These are phyloP conservation scores for Candida namnaoensis DNA, from an alignment of 805 yeast genomes.

Conservation along the genomic window DNA sequence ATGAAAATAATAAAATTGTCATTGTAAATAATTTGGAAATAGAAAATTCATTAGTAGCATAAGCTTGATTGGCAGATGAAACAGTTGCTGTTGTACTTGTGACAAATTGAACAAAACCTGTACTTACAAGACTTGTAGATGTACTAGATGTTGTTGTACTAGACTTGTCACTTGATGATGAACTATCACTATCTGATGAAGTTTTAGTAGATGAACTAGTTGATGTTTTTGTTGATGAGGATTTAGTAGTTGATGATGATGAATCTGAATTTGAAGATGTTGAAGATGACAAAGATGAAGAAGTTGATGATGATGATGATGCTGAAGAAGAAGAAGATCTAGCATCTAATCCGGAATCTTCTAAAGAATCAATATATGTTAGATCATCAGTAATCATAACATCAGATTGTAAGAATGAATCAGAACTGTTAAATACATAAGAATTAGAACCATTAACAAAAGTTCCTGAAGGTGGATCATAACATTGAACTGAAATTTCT, in stretches of 20 bases:
- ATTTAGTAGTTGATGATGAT: constrained; percentile 1
- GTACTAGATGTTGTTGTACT: neutral
- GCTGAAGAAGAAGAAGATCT: constrained; percentile 19
- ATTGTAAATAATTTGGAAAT: too few species aligned
- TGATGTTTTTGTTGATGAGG: neutral
- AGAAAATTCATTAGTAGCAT: too few species aligned
- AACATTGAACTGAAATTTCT: constrained; percentile 54
- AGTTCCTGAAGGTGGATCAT: constrained; percentile 60
- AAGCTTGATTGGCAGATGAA: too few species aligned
- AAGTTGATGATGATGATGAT: constrained; percentile 10
- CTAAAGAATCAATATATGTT: constrained; percentile 50
- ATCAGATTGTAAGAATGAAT: constrained; percentile 36
- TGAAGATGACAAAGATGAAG: constrained; percentile 5
- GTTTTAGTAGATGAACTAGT: neutral
- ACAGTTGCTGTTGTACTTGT: constrained; percentile 1
- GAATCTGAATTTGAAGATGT: constrained; percentile 1
- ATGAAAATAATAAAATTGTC: too few species aligned
- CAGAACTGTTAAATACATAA: constrained; percentile 44
- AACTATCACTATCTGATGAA: neutral
- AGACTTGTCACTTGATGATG: too few species aligned
- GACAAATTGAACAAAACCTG: constrained; percentile 1
- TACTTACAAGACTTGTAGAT: too few species aligned
- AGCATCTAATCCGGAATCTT: constrained; percentile 61
- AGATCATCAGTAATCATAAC: constrained; percentile 56
- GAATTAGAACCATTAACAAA: constrained; percentile 34